Percentiles rank a stretch among this genome's conserved stretches.
Evolutionary conservation across 495 filamentous ascomycete species (phyloP).

Genomic region (Peziza echinospora): DNA sequence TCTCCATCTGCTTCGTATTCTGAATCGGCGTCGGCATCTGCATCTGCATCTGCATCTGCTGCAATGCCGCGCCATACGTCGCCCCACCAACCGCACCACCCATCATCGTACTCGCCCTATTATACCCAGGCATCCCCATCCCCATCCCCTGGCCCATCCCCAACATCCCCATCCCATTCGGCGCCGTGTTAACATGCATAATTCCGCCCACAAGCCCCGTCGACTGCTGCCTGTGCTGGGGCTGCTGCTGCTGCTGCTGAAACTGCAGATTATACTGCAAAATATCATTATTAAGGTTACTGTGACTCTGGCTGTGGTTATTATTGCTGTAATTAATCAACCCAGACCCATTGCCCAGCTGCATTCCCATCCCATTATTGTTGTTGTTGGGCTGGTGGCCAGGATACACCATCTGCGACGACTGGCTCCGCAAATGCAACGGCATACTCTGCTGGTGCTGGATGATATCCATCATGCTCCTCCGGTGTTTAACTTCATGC

Average conservation of each 20-base stretch:
- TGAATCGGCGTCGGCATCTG: slow-evolving; percentile 23
- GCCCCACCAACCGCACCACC: slow-evolving; percentile 4
- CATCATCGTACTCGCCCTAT: slow-evolving; percentile 5
- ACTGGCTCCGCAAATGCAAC: slow-evolving; percentile 11
- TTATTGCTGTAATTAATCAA: slow-evolving; percentile 5
- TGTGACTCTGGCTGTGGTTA: slow-evolving; percentile 7
- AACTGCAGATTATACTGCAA: too few relatives aligned
- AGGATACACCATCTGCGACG: slow-evolving; percentile 1
- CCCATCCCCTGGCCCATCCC: slow-evolving; percentile 11
- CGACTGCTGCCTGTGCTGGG: too few relatives aligned
- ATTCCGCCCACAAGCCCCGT: slow-evolving; percentile 13
- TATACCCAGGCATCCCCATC: slow-evolving; percentile 6
- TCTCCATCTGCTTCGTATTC: slow-evolving; percentile 36
- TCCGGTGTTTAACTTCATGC: slow-evolving; percentile 23
- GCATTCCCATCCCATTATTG: slow-evolving; percentile 9
- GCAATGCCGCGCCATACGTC: not conserved
- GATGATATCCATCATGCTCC: slow-evolving; percentile 52
- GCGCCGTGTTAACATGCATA: slow-evolving; percentile 13
- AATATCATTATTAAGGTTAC: too few relatives aligned
- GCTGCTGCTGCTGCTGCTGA: too few relatives aligned
- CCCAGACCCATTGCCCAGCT: slow-evolving; percentile 3
- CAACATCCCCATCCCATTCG: slow-evolving; percentile 9
- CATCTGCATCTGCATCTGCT: not conserved
- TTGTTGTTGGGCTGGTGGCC: not conserved
- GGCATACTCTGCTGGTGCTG: slow-evolving; percentile 23